Evolutionary conservation across 257 asterid genomes (phyloP), one percentile per base, ranked within the genome.

Genomic region (Ocimum tenuiflorum): DNA sequence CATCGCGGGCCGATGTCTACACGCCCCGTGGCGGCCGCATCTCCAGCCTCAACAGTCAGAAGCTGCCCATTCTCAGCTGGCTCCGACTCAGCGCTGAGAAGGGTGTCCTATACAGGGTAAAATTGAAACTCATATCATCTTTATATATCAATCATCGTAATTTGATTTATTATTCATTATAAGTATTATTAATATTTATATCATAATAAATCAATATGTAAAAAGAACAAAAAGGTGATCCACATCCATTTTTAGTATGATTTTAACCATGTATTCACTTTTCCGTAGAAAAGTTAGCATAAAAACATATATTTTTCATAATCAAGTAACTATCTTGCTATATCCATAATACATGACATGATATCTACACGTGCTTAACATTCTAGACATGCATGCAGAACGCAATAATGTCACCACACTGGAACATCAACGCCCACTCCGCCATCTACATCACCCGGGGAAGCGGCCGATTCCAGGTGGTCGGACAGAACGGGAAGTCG

Each of bases 11-110:
- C 2, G 95, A 84, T 11, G 22, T 79, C 0, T 86, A 82, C 80
- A 80, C 77, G 63, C 88, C 84, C 0, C 81, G 75, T 0, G 91
- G 85, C 0, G 95, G 91, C 24, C 82, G 80, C 35, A 52, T 87
- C 46, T 61, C 69, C 76, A 41, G 79, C 12, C 74, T 79, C 72
- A 86, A 87, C 61, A 68, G 91, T 75, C 64, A 65, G 17, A 82
- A 70, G 47, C 91, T 87, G 10, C 95, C 91, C 13, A 64, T 82
- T 53, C 83, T 87, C 58, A 52, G 18, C 0, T 24, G 5, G 58
- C 76, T 87, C 14, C 76, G 73, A 3, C 84, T 87, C 12, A 84
- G 86, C 51, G 89, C 86, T 1, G 85, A 76, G 46, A 79, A 77
- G 73, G 91, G 89, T 52, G 52, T 64, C 22, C 82, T 87, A 0